Conservation (phyloP, 179 eudicot genomes). For the Sideroxylon spinosum region DNA sequence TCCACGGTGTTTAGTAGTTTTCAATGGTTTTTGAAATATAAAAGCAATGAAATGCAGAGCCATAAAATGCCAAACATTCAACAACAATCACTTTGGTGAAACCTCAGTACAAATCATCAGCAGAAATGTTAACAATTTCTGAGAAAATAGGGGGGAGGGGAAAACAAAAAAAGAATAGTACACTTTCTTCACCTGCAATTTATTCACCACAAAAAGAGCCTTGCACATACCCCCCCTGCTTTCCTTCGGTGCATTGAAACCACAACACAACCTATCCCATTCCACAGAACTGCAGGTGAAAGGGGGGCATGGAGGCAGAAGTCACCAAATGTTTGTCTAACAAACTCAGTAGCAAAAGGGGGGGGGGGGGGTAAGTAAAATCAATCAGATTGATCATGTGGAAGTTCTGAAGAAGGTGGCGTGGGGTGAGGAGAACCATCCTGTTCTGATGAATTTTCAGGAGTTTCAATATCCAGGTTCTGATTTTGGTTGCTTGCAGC, state of each 20-base stretch:
- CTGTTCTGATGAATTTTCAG: conserved; percentile 29
- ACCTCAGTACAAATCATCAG: neutral
- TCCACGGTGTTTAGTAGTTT: neutral
- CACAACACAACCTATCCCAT: conserved; percentile 2
- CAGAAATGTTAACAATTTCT: conserved; percentile 1
- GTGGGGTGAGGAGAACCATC: conserved; percentile 22
- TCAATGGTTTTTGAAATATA: no score
- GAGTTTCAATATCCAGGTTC: conserved; percentile 14
- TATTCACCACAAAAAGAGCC: conserved; percentile 38
- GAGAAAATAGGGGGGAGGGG: neutral
- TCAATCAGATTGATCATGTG: conserved; percentile 22
- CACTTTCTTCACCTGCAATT: conserved; percentile 33
- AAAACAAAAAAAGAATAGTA: neutral
- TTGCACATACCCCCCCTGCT: conserved; percentile 14
- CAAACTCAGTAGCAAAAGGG: neutral
- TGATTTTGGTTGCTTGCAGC: conserved; percentile 23
- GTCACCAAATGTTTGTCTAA: conserved; percentile 9
- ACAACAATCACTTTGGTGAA: neutral
- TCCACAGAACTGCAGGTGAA: conserved; percentile 27
- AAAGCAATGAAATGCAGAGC: neutral
- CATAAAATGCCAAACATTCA: conserved; percentile 4
- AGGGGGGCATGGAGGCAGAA: conserved; percentile 20
- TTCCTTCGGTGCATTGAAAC: conserved; percentile 16
- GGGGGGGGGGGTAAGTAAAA: neutral
- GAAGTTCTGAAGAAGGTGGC: conserved; percentile 21